phyloP scores from a whole-genome alignment of 495 filamentous ascomycete genomes.

The Sabuloglossum arenarium region DNA sequence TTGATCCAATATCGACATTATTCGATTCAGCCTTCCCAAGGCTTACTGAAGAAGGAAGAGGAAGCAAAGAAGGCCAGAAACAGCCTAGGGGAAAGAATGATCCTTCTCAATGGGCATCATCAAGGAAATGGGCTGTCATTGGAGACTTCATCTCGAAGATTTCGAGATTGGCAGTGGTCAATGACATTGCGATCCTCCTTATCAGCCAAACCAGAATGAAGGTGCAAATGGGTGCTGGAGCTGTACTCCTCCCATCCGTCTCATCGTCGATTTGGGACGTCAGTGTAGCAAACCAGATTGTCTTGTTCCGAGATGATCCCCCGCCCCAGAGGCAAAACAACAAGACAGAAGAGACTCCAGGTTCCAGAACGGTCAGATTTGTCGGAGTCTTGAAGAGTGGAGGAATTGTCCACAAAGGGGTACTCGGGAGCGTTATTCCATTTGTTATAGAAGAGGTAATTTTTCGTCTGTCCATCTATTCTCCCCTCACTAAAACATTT shows the following conservation, averaged over 20 bases:
- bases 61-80: neutral
- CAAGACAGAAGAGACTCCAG: neutral
- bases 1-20: slow-evolving; percentile 6
- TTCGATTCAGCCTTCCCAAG: slow-evolving; percentile 5
- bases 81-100: slow-evolving; percentile 19
- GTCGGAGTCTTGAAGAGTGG: neutral
- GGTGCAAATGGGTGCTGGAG: slow-evolving; percentile 34
- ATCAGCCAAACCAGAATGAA: slow-evolving; percentile 54
- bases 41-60: neutral
- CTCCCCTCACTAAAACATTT: neutral
- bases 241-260: slow-evolving; percentile 52
- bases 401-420: neutral
- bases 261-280: slow-evolving; percentile 49
- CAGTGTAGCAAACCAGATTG: slow-evolving; percentile 40
- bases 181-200: slow-evolving; percentile 43
- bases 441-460: slow-evolving; percentile 4
- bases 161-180: slow-evolving; percentile 44
- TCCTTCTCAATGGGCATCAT: slow-evolving; percentile 31
- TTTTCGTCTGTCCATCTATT: neutral
- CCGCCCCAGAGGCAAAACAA: neutral
- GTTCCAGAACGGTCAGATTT: neutral
- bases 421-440: neutral
- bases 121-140: slow-evolving; percentile 40
- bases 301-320: slow-evolving; percentile 24
- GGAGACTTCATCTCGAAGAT: slow-evolving; percentile 34